phyloP scores from a whole-genome alignment of 2,329 filamentous ascomycete species.

The Aspergillus sp. region DNA sequence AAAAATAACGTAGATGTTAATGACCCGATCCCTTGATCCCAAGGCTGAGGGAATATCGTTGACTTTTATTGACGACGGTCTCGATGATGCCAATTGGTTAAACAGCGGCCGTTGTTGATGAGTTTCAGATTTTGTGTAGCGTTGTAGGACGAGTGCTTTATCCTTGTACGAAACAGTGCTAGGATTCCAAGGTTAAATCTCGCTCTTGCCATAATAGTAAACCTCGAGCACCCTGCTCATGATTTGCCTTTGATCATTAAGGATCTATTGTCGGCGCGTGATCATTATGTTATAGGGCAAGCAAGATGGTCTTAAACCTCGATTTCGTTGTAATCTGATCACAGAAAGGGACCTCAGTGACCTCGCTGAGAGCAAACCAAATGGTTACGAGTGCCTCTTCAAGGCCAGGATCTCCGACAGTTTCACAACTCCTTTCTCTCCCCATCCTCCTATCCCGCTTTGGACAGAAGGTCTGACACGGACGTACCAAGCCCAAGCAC shows the following conservation, averaged over 20 bases:
- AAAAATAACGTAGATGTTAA: no score
- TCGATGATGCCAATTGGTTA: neutral
- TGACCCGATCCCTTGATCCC: neutral
- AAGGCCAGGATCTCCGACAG: conserved; percentile 62
- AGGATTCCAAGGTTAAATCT: neutral
- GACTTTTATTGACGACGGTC: neutral
- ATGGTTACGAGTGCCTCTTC: conserved; percentile 16
- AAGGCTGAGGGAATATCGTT: neutral
- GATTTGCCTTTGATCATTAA: neutral
- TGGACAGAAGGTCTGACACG: conserved; percentile 74
- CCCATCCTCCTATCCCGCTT: conserved; percentile 74
- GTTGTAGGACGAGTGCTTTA: neutral
- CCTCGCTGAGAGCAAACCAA: neutral
- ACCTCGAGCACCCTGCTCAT: neutral
- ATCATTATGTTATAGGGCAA: no score
- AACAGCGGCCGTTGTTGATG: neutral
- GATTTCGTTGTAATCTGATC: neutral
- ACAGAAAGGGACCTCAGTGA: neutral
- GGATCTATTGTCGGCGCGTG: neutral
- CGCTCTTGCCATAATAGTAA: neutral
- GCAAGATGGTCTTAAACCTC: neutral
- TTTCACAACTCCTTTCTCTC: conserved; percentile 71
- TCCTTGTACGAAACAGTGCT: neutral
- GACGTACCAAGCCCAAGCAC: conserved; percentile 81
- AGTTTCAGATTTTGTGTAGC: neutral